Base-by-base conservation (phyloP, 176 grass and related monocot genomes). In the Cymbopogon citratus region DNA sequence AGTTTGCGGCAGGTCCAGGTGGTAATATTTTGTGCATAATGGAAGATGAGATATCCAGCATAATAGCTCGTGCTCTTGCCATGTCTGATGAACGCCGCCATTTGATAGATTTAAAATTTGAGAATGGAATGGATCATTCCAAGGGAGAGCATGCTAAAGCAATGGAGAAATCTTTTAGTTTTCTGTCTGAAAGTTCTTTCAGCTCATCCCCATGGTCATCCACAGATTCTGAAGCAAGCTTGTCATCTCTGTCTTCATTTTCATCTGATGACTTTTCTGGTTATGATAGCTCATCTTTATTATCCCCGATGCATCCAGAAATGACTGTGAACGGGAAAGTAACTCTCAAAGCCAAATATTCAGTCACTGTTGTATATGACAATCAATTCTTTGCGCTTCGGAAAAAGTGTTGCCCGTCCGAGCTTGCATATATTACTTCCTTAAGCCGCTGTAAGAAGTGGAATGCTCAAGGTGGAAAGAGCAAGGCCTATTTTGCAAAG, bases 401-500 rank as follows among this genome's bases (percentile, higher is more conserved):
- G 75, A 93, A 90, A 80, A 99, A 93, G 82, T 99, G 91, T 67
- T 93, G 96, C 68, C 96, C 88, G 21, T 91, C 92, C 7, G 96
- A 99, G 85, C 63, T 93, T 83, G 87, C 85, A 43, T 92, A 90
- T 89, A 90, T 94, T 90, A 76, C 84, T 81, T 97, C 94, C 39
- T 66, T 90, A 80, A 93, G 90, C 85, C 90, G 91, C 67, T 91
- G 96, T 71, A 95, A 93, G 84, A 99, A 91, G 61, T 99, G 96
- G 96, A 89, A 99, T 93, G 96, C 91, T 85, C 92, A 93, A 87
- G 92, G 96, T 61, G 96, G 96, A 85, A 95, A 99, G 86, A 93
- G 87, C 64, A 99, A 91, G 73, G 91, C 92, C 40, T 83, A 90
- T 79, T 99, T 99, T 85, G 96, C 92, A 71, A 99, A 99, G 85